Evolutionary conservation across 23 red algal genomes (phyloP).

Genomic region (Gracilaria gracilis): DNA sequence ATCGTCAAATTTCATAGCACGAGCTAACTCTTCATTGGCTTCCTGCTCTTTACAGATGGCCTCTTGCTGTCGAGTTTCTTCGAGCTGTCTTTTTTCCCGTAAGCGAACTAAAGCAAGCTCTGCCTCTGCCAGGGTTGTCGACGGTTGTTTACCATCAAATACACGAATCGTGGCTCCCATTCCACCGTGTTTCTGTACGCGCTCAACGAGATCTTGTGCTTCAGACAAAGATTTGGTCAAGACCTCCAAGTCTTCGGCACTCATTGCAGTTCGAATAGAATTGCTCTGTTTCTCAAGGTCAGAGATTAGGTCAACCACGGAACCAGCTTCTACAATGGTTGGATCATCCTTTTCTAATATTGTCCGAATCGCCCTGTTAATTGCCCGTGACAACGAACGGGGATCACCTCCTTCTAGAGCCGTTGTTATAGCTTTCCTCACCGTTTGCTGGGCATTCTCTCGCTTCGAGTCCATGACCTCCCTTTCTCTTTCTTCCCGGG

Average conservation of each 20-base stretch:
- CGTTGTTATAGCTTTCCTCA: constrained; percentile 62
- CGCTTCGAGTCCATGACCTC: constrained; percentile 63
- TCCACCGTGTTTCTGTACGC: constrained; percentile 29
- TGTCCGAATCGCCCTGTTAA: constrained; percentile 35
- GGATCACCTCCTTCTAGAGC: constrained; percentile 72
- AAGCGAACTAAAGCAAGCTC: background rate
- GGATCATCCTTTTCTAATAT: constrained; percentile 60
- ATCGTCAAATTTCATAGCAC: constrained; percentile 64
- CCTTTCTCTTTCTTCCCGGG: constrained; percentile 57
- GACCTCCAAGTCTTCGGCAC: constrained; percentile 14
- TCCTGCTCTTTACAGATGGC: constrained; percentile 19
- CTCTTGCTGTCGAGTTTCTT: constrained; percentile 5
- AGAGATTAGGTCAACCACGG: constrained; percentile 8
- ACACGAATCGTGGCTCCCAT: constrained; percentile 23
- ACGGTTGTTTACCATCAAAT: constrained; percentile 34
- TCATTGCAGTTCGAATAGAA: constrained; percentile 2
- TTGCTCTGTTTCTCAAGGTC: constrained; percentile 32
- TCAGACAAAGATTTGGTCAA: constrained; percentile 43
- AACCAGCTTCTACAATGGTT: constrained; percentile 36
- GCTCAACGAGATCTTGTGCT: background rate
- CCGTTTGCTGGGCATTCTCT: constrained; percentile 48
- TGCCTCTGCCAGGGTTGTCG: background rate
- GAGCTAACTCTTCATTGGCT: constrained; percentile 26
- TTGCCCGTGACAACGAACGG: constrained; percentile 43
- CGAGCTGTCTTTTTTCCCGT: constrained; percentile 12